A percentile compares a stretch with the other conserved stretches of the same genome.
These are phyloP conservation scores for Patellaria atrata DNA, from an alignment of 495 filamentous ascomycete genomes.

Conservation along the genomic window DNA sequence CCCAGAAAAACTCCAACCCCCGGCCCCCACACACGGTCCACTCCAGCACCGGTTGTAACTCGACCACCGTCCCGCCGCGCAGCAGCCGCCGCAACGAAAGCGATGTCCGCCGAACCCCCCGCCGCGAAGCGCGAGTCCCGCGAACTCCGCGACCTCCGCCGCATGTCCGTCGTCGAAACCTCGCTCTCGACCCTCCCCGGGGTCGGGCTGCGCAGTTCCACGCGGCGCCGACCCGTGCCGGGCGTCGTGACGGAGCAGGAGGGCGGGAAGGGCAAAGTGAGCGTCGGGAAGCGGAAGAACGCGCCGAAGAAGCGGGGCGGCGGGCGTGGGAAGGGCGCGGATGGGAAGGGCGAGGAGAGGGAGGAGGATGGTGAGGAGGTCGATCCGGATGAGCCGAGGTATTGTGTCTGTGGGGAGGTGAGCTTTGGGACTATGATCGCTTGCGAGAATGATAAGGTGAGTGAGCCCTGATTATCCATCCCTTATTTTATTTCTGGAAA, in stretches of 20 bases:
- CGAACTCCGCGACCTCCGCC: constrained; percentile 20
- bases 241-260: constrained; percentile 37
- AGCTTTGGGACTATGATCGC: constrained; percentile 92
- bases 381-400: constrained; percentile 74
- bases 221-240: constrained; percentile 18
- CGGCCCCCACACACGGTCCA: neutral
- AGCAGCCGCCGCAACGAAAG: constrained; percentile 19
- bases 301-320: constrained; percentile 34
- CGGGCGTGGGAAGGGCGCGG: constrained; percentile 15
- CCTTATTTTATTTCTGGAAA: neutral
- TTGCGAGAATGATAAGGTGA: constrained; percentile 82
- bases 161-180: constrained; percentile 22
- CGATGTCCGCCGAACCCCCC: constrained; percentile 27
- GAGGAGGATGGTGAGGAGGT: constrained; percentile 61
- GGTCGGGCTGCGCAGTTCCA: constrained; percentile 20
- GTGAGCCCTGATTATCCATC: constrained; percentile 19
- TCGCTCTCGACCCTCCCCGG: constrained; percentile 15
- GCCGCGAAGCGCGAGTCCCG: constrained; percentile 7
- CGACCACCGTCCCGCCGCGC: constrained; percentile 14
- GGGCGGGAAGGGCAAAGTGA: constrained; percentile 54
- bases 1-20: neutral
- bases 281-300: constrained; percentile 57
- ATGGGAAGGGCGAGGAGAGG: constrained; percentile 31
- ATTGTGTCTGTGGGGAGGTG: constrained; percentile 83
- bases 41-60: neutral